Base-by-base conservation (phyloP, 2,329 filamentous ascomycete species). In the Alternaria sp. region DNA sequence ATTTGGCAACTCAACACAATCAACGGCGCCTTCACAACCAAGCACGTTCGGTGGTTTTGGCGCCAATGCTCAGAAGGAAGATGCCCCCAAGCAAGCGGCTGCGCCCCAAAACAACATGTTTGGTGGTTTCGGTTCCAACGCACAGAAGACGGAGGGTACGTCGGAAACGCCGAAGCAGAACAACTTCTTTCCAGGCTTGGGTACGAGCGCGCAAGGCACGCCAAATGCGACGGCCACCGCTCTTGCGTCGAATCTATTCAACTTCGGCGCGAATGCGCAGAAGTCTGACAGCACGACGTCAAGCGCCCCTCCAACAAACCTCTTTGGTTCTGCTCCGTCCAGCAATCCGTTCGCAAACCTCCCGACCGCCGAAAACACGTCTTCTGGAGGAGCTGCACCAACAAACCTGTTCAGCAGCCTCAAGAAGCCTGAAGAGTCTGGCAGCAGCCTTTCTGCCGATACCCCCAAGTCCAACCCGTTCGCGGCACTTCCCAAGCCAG, bases 401-500 rank as follows among this genome's bases (percentile, higher is more conserved):
- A 65, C 61, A 46, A 68, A 64, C 44, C 36, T 71, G 7, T 72
- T 73, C 52, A 63, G 57, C 21, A 66, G 54, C 50, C 66, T 68
- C 23, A 71, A 70, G 61, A 71, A 68, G 57, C 61, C 62, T 25
- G 55, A 43, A 26, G 56, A 60, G 11, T 30, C 60, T 28, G 36
- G 17, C 40, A 67, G 44, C 52, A 63, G 36, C n/a, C 40, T 62
- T 6, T 19, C 68, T n/a, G 36, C 64, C 3, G 71, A 73, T 19
- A 56, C 64, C 30, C 62, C 69, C 49, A 72, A 73, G 59, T 45
- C 64, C 11, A 74, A 66, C 40, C 59, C 67, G n/a, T 74, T 74
- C 17, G 66, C 66, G 11, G 64, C 62, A 2, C 61, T 72, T 30
- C 49, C 66, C 6, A 69, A 69, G 57, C 66, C 69, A 30, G 59